Evolutionary conservation across 1,139 yeast genomes (phyloP).

Genomic region (Tardiomyces digboiensis): DNA sequence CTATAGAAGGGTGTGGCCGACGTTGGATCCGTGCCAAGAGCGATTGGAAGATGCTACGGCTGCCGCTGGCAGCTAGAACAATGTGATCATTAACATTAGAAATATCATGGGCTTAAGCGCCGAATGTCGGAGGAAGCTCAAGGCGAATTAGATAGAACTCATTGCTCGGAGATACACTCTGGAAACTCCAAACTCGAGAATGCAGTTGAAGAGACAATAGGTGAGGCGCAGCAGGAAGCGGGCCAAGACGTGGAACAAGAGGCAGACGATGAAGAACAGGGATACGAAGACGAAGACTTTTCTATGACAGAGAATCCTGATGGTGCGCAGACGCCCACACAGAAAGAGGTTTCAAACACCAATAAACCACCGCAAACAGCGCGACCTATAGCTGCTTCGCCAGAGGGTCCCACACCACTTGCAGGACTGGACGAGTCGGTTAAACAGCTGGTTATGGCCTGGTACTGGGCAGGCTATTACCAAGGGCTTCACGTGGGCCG

Average conservation of each 20-base stretch:
- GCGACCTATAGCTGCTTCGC: too few species aligned
- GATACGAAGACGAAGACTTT: not conserved
- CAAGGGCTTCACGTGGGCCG: conserved; percentile 16
- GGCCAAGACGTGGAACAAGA: not conserved
- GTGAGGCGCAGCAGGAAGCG: not conserved
- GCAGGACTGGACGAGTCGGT: conserved; percentile 11
- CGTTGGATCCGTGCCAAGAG: too few species aligned
- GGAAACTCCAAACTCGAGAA: not conserved
- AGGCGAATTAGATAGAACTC: not conserved
- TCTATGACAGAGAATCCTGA: not conserved
- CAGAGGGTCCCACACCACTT: not conserved
- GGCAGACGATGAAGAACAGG: not conserved
- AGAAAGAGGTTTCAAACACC: not conserved
- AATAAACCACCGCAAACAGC: not conserved
- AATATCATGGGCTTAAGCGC: not conserved
- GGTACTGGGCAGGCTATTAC: conserved; percentile 27
- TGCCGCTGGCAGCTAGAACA: not conserved
- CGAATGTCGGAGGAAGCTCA: not conserved
- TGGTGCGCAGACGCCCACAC: not conserved
- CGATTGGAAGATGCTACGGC: too few species aligned
- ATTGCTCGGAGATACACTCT: not conserved
- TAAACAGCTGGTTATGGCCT: conserved; percentile 19
- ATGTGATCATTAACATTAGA: not conserved
- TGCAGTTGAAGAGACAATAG: not conserved
- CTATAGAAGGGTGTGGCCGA: too few species aligned